phyloP scores from a whole-genome alignment of 164 flowering plant genomes.

The Buxus sempervirens region DNA sequence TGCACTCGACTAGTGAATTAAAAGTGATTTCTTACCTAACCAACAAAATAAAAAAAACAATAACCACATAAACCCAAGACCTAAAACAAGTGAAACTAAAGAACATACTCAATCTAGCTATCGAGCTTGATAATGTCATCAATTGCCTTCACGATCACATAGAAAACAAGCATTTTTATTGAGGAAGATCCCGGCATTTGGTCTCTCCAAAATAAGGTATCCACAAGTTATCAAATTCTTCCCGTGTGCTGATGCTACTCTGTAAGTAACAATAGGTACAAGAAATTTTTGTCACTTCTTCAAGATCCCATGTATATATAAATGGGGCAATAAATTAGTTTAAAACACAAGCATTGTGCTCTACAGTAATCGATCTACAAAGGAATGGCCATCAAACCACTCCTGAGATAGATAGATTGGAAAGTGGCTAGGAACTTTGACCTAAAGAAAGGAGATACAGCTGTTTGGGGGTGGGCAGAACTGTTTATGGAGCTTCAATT shows the following conservation, averaged over 20 bases:
- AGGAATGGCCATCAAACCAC: no score
- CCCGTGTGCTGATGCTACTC: conserved; percentile 97
- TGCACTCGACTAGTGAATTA: background rate
- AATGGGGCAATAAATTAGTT: background rate
- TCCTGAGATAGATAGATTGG: no score
- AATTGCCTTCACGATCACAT: conserved; percentile 79
- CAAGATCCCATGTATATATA: background rate
- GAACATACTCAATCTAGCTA: conserved; percentile 72
- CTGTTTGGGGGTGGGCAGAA: no score
- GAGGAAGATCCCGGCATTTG: conserved; percentile 87
- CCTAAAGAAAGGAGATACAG: no score
- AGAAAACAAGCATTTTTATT: conserved; percentile 90
- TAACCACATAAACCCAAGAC: background rate
- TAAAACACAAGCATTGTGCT: background rate
- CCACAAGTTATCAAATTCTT: conserved; percentile 97
- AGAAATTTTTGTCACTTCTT: background rate
- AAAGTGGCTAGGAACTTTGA: no score
- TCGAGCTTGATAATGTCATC: conserved; percentile 54
- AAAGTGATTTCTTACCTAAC: background rate
- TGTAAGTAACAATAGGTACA: conserved; percentile 9
- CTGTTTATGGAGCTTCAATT: no score
- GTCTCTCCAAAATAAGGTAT: conserved; percentile 87
- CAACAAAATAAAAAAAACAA: background rate
- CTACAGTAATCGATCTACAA: no score
- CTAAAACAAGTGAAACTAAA: background rate